These are phyloP conservation scores for Acanthamoeba comandoni DNA, from an alignment of 208 protist genomes.

Conservation along the genomic window DNA sequence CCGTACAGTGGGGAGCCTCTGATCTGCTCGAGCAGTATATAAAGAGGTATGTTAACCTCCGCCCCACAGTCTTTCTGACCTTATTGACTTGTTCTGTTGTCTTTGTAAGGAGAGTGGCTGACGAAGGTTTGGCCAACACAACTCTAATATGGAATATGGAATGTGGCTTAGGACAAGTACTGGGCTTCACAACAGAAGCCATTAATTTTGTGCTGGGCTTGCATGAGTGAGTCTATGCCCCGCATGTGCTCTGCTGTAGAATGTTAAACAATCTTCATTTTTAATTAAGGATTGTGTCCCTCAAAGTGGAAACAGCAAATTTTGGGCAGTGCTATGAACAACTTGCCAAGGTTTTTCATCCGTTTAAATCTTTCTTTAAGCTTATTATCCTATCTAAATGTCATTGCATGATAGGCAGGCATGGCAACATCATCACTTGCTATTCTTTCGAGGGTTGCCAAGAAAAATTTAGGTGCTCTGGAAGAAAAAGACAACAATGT, in stretches of 20 bases:
- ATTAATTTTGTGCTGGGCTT: conserved; percentile 73
- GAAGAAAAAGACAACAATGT: background rate
- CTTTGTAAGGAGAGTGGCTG: background rate
- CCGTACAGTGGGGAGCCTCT: conserved; percentile 24
- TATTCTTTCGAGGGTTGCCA: background rate
- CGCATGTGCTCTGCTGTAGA: background rate
- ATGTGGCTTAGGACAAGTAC: conserved; percentile 72
- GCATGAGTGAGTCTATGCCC: conserved; percentile 13
- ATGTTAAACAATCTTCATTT: background rate
- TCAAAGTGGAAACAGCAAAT: conserved; percentile 5
- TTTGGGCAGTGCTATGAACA: conserved; percentile 63
- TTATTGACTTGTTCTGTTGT: background rate
- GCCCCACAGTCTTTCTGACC: background rate
- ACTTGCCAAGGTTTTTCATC: conserved; percentile 24
- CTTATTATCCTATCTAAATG: background rate
- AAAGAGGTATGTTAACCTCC: background rate
- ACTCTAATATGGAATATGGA: conserved; percentile 76
- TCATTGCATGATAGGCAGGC: background rate
- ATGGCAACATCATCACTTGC: background rate
- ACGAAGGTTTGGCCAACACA: conserved; percentile 11
- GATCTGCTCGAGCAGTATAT: background rate
- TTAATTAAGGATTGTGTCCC: background rate
- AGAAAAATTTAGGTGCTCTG: background rate
- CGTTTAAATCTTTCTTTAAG: background rate
- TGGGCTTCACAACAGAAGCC: conserved; percentile 80